Evolutionary conservation across 345 rosid genomes (phyloP).

Genomic region (Dimocarpus longan): DNA sequence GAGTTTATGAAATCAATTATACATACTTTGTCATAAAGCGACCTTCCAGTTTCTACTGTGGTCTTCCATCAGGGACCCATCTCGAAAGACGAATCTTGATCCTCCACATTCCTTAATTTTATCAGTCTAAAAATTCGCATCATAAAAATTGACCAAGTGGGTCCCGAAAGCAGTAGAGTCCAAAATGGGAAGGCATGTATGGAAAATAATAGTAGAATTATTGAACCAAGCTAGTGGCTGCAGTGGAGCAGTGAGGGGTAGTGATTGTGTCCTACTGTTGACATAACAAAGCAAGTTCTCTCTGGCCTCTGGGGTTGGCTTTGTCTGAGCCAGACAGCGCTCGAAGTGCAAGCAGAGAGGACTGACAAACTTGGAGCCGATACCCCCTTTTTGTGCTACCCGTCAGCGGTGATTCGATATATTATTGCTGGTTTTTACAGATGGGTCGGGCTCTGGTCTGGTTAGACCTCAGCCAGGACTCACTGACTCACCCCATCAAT

Average conservation of each 20-base stretch:
- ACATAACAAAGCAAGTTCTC: neutral
- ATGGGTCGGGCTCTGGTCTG: neutral
- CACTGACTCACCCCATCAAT: neutral
- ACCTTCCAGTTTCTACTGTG: too few relatives aligned
- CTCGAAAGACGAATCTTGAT: neutral
- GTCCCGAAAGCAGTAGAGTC: neutral
- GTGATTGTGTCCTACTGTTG: neutral
- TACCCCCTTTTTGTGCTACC: too few relatives aligned
- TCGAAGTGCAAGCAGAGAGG: neutral
- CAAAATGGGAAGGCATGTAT: constrained; percentile 8
- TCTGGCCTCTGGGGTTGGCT: constrained; percentile 18
- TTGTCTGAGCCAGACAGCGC: constrained; percentile 24
- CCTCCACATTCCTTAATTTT: constrained; percentile 10
- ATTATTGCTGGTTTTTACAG: neutral
- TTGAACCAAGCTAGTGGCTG: neutral
- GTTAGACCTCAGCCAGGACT: neutral
- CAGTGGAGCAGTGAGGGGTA: neutral
- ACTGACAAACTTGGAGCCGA: constrained; percentile 22
- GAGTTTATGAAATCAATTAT: too few relatives aligned
- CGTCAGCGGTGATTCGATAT: constrained; percentile 1
- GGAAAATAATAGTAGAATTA: neutral
- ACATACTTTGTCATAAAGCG: too few relatives aligned
- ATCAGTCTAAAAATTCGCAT: too few relatives aligned
- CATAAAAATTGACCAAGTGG: neutral
- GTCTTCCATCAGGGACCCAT: too few relatives aligned